A percentile compares a stretch with the other conserved stretches of the same genome.
These are phyloP conservation scores for Zygnema circumcarinatum DNA, from an alignment of 139 green algal genomes.

Conservation along the genomic window DNA sequence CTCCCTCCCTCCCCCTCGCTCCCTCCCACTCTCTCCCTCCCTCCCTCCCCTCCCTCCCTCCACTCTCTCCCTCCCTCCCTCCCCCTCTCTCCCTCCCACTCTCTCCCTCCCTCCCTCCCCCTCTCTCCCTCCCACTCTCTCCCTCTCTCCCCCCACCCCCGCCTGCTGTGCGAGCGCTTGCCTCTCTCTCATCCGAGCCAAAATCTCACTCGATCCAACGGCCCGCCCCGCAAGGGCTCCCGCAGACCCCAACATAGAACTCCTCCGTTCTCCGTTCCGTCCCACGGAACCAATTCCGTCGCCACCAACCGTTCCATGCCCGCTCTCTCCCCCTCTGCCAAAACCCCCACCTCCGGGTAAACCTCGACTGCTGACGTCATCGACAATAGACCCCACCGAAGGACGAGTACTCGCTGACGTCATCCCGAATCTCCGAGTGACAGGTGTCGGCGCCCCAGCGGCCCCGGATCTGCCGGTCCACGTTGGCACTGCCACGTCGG, in stretches of 20 bases:
- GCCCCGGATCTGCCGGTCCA: constrained; percentile 84
- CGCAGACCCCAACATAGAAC: background rate
- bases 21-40: background rate
- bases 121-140: too few species aligned
- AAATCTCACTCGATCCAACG: constrained; percentile 16
- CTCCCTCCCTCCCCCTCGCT: background rate
- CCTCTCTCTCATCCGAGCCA: constrained; percentile 29
- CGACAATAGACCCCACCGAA: background rate
- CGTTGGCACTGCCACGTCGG: constrained; percentile 79
- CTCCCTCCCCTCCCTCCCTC: background rate
- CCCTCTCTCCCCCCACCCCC: too few species aligned
- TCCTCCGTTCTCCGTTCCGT: background rate
- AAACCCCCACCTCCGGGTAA: background rate
- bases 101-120: too few species aligned
- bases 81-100: background rate
- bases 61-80: background rate
- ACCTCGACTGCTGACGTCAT: background rate
- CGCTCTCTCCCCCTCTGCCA: background rate
- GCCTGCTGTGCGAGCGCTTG: background rate
- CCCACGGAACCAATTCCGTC: background rate
- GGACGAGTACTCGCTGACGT: background rate
- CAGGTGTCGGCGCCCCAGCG: constrained; percentile 65
- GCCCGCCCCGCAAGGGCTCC: constrained; percentile 13
- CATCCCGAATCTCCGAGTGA: constrained; percentile 23
- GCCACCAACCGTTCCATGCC: constrained; percentile 8